phyloP scores from a whole-genome alignment of 495 filamentous ascomycete species.

The Xylaria castorea region DNA sequence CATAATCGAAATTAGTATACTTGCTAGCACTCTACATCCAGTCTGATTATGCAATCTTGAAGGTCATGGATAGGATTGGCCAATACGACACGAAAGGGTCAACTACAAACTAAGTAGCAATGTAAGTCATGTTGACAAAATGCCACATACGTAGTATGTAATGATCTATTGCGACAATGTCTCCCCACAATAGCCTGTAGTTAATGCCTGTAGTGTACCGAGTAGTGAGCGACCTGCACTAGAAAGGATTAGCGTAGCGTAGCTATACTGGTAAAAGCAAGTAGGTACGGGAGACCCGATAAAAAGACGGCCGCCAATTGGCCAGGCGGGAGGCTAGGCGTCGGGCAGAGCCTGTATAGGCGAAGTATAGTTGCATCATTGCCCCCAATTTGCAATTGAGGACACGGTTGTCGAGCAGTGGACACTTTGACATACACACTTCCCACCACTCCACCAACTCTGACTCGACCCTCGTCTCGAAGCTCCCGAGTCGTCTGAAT shows the following conservation, averaged over 20 bases:
- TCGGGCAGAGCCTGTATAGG: slow-evolving; percentile 9
- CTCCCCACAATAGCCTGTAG: slow-evolving; percentile 23
- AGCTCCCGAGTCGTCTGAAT: slow-evolving; percentile 11
- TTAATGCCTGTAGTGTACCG: background rate
- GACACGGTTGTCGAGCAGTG: slow-evolving; percentile 43
- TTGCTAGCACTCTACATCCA: background rate
- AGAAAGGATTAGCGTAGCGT: slow-evolving; percentile 7
- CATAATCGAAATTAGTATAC: background rate
- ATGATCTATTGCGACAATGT: slow-evolving; percentile 23
- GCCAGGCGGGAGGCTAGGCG: background rate
- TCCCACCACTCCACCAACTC: slow-evolving; percentile 7
- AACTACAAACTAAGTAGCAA: background rate
- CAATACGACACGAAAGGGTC: background rate
- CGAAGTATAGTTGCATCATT: slow-evolving; percentile 37
- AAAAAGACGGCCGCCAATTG: slow-evolving; percentile 15
- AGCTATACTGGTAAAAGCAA: slow-evolving; percentile 25
- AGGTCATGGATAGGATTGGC: background rate
- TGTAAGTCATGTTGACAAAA: slow-evolving; percentile 30
- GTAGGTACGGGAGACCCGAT: slow-evolving; percentile 20
- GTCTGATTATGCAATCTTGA: background rate
- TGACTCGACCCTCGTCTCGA: background rate
- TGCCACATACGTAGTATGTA: slow-evolving; percentile 5
- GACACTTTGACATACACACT: slow-evolving; percentile 1
- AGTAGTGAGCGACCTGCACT: background rate
- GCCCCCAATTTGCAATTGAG: slow-evolving; percentile 37